Evolutionary conservation across 441 rosid genomes (phyloP).

Genomic region (Aquilaria agallochum): DNA sequence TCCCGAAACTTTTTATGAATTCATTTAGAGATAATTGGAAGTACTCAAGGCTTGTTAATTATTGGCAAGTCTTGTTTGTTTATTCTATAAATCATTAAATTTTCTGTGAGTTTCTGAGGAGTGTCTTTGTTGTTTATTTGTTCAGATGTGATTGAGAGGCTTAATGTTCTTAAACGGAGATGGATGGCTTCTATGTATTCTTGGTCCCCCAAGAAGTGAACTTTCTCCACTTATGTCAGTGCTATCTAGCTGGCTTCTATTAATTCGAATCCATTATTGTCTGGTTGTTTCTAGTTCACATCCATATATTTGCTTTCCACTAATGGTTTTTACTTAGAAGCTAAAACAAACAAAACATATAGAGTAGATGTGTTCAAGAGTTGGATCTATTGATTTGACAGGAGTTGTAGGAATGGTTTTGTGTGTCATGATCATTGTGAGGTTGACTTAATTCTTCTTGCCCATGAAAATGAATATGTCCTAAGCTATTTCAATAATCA

Average conservation of each 20-base stretch:
- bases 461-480: slow-evolving; percentile 67
- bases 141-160: slow-evolving; percentile 57
- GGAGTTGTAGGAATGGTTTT: slow-evolving; percentile 73
- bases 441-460: slow-evolving; percentile 61
- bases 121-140: slow-evolving; percentile 2
- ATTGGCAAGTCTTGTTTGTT: too few relatives aligned
- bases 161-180: slow-evolving; percentile 63
- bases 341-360: too few relatives aligned
- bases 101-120: slow-evolving; percentile 1
- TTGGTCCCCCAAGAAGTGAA: slow-evolving; percentile 67
- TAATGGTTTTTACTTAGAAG: too few relatives aligned
- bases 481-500: slow-evolving; percentile 55
- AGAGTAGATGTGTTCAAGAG: background rate
- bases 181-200: slow-evolving; percentile 68
- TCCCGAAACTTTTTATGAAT: slow-evolving; percentile 6
- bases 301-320: too few relatives aligned
- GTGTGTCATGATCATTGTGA: slow-evolving; percentile 74
- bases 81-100: background rate
- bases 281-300: too few relatives aligned
- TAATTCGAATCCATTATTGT: too few relatives aligned
- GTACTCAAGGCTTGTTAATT: background rate
- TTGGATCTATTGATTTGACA: slow-evolving; percentile 20
- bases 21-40: slow-evolving; percentile 59
- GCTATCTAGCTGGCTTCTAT: background rate
- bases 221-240: background rate